phyloP scores from a whole-genome alignment of 129 eudicot genomes.

The Sambucus nigra region DNA sequence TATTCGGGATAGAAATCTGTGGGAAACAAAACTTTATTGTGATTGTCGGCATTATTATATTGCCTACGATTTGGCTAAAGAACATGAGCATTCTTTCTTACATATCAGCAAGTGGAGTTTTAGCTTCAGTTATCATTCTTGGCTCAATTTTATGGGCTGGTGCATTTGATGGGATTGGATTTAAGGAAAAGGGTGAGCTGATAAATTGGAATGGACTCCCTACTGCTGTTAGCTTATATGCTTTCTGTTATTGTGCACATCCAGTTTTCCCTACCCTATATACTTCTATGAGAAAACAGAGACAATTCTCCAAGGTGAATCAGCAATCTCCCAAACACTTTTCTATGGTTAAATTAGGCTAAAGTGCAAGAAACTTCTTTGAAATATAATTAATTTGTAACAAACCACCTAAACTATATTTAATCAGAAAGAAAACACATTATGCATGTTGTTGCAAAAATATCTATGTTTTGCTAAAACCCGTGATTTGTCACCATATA shows the following conservation, averaged over 20 bases:
- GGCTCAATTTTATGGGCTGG: conserved; percentile 64
- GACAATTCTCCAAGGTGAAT: conserved; percentile 68
- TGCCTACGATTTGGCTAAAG: conserved; percentile 56
- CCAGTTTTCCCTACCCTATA: conserved; percentile 84
- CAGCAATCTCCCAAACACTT: too few species aligned
- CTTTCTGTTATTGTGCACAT: conserved; percentile 84
- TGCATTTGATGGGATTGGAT: conserved; percentile 74
- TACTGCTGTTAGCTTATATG: conserved; percentile 69
- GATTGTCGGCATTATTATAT: conserved; percentile 45
- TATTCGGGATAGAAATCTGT: conserved; percentile 27
- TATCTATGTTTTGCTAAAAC: too few species aligned
- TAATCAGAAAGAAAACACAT: too few species aligned
- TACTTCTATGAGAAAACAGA: conserved; percentile 60
- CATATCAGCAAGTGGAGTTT: conserved; percentile 67
- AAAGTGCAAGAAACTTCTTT: too few species aligned
- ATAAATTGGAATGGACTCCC: conserved; percentile 62
- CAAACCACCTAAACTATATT: too few species aligned
- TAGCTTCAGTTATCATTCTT: conserved; percentile 55
- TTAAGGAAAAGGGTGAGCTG: conserved; percentile 41
- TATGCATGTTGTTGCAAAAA: too few species aligned
- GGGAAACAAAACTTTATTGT: conserved; percentile 43
- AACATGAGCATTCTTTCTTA: conserved; percentile 61
- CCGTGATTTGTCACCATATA: too few species aligned
- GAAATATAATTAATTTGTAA: too few species aligned
- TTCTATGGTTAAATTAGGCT: too few species aligned